Percentiles rank a stretch among this genome's conserved stretches.
These are phyloP conservation scores for Rosa chinensis DNA, from an alignment of 306 rosid species.

Conservation along the genomic window DNA sequence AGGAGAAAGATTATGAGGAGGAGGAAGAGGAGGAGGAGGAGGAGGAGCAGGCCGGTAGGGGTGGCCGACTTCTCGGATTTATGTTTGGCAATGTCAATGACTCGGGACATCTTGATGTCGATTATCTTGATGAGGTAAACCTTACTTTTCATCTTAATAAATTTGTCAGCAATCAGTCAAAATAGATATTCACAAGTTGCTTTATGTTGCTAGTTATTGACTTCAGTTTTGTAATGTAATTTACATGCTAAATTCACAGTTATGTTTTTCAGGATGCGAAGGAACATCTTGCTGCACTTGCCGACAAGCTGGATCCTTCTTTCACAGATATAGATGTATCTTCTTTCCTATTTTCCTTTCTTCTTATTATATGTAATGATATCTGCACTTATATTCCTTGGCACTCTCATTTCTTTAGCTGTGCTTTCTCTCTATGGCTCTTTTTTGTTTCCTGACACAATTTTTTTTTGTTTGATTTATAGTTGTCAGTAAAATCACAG, in stretches of 20 bases:
- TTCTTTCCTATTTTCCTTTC: conserved; percentile 7
- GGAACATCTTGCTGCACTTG: conserved; percentile 93
- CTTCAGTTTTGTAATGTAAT: conserved; percentile 7
- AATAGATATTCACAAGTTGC: not conserved
- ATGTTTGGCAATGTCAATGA: conserved; percentile 97
- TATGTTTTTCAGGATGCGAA: conserved; percentile 83
- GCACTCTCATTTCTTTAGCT: not conserved
- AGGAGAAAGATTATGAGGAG: not conserved
- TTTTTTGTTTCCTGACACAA: conserved; percentile 22
- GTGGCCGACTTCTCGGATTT: conserved; percentile 79
- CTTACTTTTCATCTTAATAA: not conserved
- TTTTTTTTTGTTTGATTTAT: conserved; percentile 36
- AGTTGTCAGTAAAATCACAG: conserved; percentile 84
- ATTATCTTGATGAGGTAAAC: conserved; percentile 94
- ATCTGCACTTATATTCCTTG: not conserved
- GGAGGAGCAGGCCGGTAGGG: conserved; percentile 75
- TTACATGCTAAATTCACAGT: conserved; percentile 31
- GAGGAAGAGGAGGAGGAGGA: conserved; percentile 52
- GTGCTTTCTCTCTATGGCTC: not conserved
- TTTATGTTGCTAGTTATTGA: not conserved
- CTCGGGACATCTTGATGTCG: conserved; percentile 91
- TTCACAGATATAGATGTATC: conserved; percentile 91
- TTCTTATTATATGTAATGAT: not conserved
- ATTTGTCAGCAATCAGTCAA: conserved; percentile 6
- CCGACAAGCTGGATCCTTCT: conserved; percentile 92